Evolutionary conservation across 257 asterid genomes (phyloP).

Genomic region (Gentiana straminea): DNA sequence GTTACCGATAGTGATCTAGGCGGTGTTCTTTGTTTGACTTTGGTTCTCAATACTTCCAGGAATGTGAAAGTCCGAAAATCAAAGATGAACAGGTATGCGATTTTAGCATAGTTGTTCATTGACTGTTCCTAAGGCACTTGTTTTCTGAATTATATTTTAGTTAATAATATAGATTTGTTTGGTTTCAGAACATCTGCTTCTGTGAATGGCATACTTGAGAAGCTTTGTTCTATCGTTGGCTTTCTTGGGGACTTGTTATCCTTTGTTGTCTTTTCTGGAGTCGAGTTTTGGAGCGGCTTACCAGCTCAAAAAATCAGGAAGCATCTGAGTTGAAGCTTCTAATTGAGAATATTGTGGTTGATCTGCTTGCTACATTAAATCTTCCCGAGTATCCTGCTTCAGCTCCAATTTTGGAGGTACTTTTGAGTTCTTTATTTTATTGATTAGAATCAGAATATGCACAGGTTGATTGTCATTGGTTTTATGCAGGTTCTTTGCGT

Average conservation of each 20-base stretch:
- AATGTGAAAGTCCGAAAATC: conserved; percentile 52
- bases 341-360: conserved; percentile 92
- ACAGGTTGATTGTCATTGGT: conserved; percentile 12
- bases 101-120: too few species aligned
- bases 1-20: too few species aligned
- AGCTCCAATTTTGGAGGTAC: conserved; percentile 87
- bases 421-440: background rate
- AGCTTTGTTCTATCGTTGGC: conserved; percentile 83
- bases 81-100: conserved; percentile 45
- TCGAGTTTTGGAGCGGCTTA: conserved; percentile 87
- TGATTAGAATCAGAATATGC: conserved; percentile 11
- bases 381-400: conserved; percentile 98
- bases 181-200: conserved; percentile 53
- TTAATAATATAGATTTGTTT: background rate
- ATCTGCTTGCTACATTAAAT: conserved; percentile 80
- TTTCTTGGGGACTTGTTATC: conserved; percentile 71
- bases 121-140: too few species aligned
- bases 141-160: too few species aligned
- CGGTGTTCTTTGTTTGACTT: too few species aligned
- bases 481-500: conserved; percentile 86
- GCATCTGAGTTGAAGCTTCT: conserved; percentile 78
- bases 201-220: conserved; percentile 72
- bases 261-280: conserved; percentile 97
- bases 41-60: conserved; percentile 26
- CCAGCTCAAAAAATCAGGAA: conserved; percentile 80